These are phyloP conservation scores for Annona squamosa DNA, from an alignment of 164 flowering plant species.

Conservation along the genomic window DNA sequence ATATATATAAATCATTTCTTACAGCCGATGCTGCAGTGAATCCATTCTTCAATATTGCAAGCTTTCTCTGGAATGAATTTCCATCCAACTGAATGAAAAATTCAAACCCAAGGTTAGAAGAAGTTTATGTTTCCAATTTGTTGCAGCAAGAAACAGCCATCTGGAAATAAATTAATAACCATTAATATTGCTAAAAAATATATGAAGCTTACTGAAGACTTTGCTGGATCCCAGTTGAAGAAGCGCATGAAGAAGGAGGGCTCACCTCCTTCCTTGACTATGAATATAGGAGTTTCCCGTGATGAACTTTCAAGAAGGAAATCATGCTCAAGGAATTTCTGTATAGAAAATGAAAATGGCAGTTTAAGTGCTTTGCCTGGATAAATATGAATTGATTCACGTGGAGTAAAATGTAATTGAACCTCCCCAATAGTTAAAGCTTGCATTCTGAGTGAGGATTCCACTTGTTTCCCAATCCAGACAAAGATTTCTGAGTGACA, in stretches of 20 bases:
- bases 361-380: too few species aligned
- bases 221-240: conserved; percentile 90
- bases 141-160: neutral
- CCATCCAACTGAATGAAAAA: conserved; percentile 74
- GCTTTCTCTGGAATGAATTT: conserved; percentile 86
- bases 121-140: neutral
- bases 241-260: conserved; percentile 90
- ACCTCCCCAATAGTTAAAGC: conserved; percentile 90
- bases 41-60: conserved; percentile 68
- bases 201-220: conserved; percentile 56
- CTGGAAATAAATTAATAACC: neutral
- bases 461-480: conserved; percentile 92
- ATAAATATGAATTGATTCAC: neutral
- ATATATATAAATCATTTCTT: conserved; percentile 18
- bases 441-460: conserved; percentile 49
- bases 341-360: conserved; percentile 12
- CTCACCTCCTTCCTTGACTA: conserved; percentile 78
- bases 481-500: conserved; percentile 82
- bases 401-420: conserved; percentile 9
- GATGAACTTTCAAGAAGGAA: conserved; percentile 74
- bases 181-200: neutral
- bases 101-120: neutral
- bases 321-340: conserved; percentile 90
- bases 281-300: conserved; percentile 61
- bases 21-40: conserved; percentile 57